Percentiles rank a stretch among this genome's conserved stretches.
Evolutionary conservation across 2,329 filamentous ascomycete genomes (phyloP).

Genomic region (Fusarium sp.): DNA sequence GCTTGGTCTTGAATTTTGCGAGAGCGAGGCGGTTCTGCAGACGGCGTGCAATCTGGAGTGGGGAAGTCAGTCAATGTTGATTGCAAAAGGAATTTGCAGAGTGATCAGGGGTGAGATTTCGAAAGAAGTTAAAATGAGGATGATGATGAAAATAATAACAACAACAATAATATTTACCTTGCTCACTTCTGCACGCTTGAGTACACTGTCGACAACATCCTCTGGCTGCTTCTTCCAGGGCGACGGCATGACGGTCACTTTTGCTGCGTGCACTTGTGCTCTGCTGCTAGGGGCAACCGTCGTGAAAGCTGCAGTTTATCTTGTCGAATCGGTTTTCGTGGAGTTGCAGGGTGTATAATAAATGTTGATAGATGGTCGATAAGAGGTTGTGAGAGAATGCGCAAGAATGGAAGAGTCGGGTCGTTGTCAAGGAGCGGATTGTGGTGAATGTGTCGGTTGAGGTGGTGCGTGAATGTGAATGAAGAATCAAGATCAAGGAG

Average conservation of each 20-base stretch:
- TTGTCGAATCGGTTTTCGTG: constrained; percentile 10
- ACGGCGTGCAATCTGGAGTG: constrained; percentile 82
- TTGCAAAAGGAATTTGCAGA: background rate
- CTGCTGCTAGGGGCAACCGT: constrained; percentile 38
- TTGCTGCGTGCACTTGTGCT: constrained; percentile 36
- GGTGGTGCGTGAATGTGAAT: constrained; percentile 16
- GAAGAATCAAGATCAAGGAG: constrained; percentile 28
- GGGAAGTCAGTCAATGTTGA: constrained; percentile 29
- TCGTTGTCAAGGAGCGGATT: constrained; percentile 27
- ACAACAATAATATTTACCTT: constrained; percentile 63
- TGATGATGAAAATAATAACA: too few relatives aligned
- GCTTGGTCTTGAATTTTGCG: constrained; percentile 96
- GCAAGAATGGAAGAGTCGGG: constrained; percentile 18
- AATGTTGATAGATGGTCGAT: constrained; percentile 3
- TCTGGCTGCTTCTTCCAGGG: constrained; percentile 71
- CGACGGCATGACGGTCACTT: constrained; percentile 61
- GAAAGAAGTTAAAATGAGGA: too few relatives aligned
- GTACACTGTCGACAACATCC: constrained; percentile 72
- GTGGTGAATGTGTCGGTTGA: constrained; percentile 26
- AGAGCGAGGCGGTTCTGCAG: constrained; percentile 94
- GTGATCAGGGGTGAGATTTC: background rate
- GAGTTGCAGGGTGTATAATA: background rate
- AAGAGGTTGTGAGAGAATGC: constrained; percentile 3
- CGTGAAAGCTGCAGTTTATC: constrained; percentile 6
- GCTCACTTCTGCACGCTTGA: constrained; percentile 78